A percentile compares a stretch with the other conserved stretches of the same genome.
Conservation (phyloP, 106 monocot species). For the Acorus gramineus region DNA sequence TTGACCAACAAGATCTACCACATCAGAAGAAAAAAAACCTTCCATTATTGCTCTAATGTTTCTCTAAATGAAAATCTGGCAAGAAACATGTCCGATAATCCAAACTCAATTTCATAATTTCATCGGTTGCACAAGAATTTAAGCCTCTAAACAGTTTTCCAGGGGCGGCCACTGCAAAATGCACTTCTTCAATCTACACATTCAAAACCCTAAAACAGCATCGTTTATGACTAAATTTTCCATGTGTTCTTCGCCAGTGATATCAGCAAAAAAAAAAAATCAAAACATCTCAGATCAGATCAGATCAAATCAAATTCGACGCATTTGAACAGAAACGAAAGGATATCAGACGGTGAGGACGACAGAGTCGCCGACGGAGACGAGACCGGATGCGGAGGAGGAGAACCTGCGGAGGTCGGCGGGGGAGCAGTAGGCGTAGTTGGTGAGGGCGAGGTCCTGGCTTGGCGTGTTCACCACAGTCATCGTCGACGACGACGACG, state of each 20-base stretch:
- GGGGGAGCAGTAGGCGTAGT: conserved; percentile 65
- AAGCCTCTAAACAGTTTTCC: no score
- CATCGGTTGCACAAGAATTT: no score
- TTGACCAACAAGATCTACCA: no score
- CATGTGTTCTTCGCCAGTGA: background rate
- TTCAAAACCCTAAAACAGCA: no score
- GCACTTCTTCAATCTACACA: no score
- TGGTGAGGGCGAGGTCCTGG: conserved; percentile 83
- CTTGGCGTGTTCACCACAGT: conserved; percentile 58
- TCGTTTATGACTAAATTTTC: no score
- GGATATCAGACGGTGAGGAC: conserved; percentile 87
- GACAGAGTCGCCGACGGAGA: conserved; percentile 37
- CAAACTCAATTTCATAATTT: no score
- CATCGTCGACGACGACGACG: conserved; percentile 22
- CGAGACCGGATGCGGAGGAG: conserved; percentile 25
- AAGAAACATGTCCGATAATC: no score
- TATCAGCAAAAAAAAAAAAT: background rate
- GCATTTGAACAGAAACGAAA: conserved; percentile 9
- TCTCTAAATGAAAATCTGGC: no score
- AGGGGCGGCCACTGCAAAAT: no score
- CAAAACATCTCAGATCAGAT: background rate
- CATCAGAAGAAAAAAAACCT: no score
- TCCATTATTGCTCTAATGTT: no score
- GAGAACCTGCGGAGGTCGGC: conserved; percentile 44
- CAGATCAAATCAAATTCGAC: background rate